Base-by-base conservation (phyloP, 129 eudicot genomes). In the Saposhnikovia divaricata region DNA sequence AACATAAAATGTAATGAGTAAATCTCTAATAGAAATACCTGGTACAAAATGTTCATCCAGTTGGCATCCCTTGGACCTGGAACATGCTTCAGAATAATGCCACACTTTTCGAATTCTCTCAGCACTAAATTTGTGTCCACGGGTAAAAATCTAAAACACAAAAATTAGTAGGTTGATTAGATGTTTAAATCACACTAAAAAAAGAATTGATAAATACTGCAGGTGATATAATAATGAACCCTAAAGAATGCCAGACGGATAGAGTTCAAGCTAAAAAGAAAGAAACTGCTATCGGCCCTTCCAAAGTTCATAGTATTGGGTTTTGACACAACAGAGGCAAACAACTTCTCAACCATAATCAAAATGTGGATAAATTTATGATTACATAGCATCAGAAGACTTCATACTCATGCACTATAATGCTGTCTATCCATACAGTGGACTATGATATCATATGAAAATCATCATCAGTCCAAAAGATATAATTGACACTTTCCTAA, bases 1-100 rank as follows among this genome's bases (percentile, higher is more conserved):
- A 16, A 27, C 40, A 74, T 31, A 27, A 25, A 23, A 74, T 37
- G 46, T 44, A 44, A 44, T 1, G 18, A 9, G 42, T 5, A n/a
- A 74, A 75, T 1, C 5, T 25, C 59, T n/a, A n/a, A 46, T 12
- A 57, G 72, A 81, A 38, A 31, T 42, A 96, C 99, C 99, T 92
- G 97, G 85, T 90, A 96, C 31, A 96, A 91, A 86, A 96, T 89
- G 86, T 96, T 94, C 95, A 96, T 89, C 99, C 99, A 96, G 57
- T 96, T 96, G 80, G 98, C 97, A 79, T 90, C 91, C 78, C 99
- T 85, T 75, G 99, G 99, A 37, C 98, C 99, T 19, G 91, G 97
- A 70, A 96, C 90, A 72, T 96, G 99, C 43, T 92, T 92, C 43
- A 96, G 82, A 81, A 96, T 87, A 28, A 92, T 84, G 34, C 99